Base-by-base conservation (phyloP, 805 yeast species). In the Maudiozyma saulgeensis region DNA sequence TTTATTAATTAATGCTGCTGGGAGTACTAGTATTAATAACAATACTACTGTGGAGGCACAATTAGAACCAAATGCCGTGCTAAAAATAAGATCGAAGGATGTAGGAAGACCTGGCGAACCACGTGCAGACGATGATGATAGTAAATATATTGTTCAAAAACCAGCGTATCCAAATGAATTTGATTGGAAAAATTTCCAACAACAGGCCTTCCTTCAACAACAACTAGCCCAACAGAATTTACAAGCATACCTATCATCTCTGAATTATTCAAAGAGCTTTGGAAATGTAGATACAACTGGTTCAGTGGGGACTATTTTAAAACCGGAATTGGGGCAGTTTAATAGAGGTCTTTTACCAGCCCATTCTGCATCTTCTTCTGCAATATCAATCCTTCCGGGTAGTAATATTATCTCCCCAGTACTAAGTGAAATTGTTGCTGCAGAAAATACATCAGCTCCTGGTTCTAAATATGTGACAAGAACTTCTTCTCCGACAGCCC, bases 1-100 rank as follows among this genome's bases (percentile, higher is more conserved):
- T 59, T 61, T 79, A 44, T 59, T 79, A 44, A n/a, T 35, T 21
- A 74, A 60, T 15, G n/a, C 8, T 4, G 32, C 4, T 21, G 23
- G 23, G 4, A 21, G 23, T 21, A 21, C 3, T 21, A 21, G 31
- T 44, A 16, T 11, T 4, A 23, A 39, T 7, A 16, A 18, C 5
- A 4, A 11, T 7, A 32, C 43, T 23, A 11, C n/a, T 43, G 9
- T 13, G 11, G 40, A 34, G 18, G 15, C n/a, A 8, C 13, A n/a
- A 13, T 12, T 25, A 8, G 41, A 32, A 5, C 6, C 19, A 11
- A 34, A 9, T 23, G 26, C 18, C 6, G 21, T 23, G n/a, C 11
- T 35, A n/a, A n/a, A 23, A 9, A 35, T 23, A 4, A 44, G 19
- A 16, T 16, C 41, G 6, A 44, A 44, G 31, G 23, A 44, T 6